Conservation (phyloP, 75 land plant genomes). For the Pinus tabuliformis region DNA sequence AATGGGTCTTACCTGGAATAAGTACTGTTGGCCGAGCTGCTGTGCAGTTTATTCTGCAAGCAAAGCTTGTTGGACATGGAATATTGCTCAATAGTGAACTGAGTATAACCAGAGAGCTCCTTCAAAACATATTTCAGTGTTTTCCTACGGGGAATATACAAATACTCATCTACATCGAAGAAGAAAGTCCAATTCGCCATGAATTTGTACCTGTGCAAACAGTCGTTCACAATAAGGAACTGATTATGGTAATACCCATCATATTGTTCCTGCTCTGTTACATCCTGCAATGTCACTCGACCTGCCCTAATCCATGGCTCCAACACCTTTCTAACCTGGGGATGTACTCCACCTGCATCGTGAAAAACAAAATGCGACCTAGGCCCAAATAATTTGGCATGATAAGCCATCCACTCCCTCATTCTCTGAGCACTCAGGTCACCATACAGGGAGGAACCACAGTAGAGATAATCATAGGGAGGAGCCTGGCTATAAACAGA, state of each 20-base stretch:
- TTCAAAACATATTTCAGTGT: slow-evolving; percentile 47
- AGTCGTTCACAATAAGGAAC: slow-evolving; percentile 88
- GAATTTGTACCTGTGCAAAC: slow-evolving; percentile 68
- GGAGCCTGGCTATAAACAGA: slow-evolving; percentile 22
- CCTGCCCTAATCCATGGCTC: slow-evolving; percentile 71
- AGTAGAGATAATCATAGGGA: slow-evolving; percentile 72
- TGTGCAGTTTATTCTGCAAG: not conserved
- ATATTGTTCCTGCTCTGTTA: slow-evolving; percentile 59
- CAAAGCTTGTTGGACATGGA: slow-evolving; percentile 77
- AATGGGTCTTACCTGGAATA: not conserved
- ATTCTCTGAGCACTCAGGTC: slow-evolving; percentile 55
- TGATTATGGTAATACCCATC: slow-evolving; percentile 93
- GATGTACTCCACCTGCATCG: slow-evolving; percentile 78
- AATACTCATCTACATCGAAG: slow-evolving; percentile 90
- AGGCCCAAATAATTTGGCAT: slow-evolving; percentile 70
- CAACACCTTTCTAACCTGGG: slow-evolving; percentile 51
- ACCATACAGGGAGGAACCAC: slow-evolving; percentile 88
- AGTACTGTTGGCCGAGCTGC: not conserved
- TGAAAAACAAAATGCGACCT: slow-evolving; percentile 83
- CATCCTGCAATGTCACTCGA: slow-evolving; percentile 72
- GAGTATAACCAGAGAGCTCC: slow-evolving; percentile 42
- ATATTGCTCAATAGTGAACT: slow-evolving; percentile 77
- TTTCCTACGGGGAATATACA: slow-evolving; percentile 40
- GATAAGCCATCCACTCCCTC: slow-evolving; percentile 91
- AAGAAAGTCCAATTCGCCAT: slow-evolving; percentile 85